Evolutionary conservation across 179 eudicot species (phyloP), one percentile per base, ranked within the genome.

Genomic region (Vitellaria paradoxa): DNA sequence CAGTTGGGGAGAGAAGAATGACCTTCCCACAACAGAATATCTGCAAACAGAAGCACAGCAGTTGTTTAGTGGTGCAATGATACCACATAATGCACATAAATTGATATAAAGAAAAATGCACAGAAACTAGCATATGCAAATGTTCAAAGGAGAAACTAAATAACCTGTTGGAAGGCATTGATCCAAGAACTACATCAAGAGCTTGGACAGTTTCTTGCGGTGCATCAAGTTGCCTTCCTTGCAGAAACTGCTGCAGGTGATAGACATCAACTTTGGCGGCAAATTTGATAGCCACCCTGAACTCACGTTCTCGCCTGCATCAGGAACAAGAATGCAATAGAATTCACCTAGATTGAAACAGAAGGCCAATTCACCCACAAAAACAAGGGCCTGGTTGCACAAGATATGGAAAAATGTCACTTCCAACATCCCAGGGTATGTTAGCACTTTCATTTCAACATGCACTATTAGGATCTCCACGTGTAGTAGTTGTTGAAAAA

Each of bases 161-260:
- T 64, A 75, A 96, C 99, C 70, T 72, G 3, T 70, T 45, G 0
- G 89, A 84, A 5, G 91, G 87, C 0, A 84, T 80, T 23, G 89
- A 84, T 37, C 94, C 75, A 1, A 96, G 76, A 13, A 89, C 98
- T 26, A 96, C 89, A 78, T 96, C 99, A 30, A 94, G 93, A 24
- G 77, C 89, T 74, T 96, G 99, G 2, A 96, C 80, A 4, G 88
- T 90, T 55, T 90, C 98, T 47, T 96, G 98, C 0, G 98, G 90
- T 2, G 62, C 56, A 21, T 96, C 97, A 1, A 45, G 68, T 15
- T 68, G 86, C 63, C 81, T 82, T 3, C 91, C 80, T 57, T 30
- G 13, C 10, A 96, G 47, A 68, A 81, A 90, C 71, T 90, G 88
- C 4, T 49, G 79, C 15, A 96, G 79, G 45, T 89, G 89, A 78